phyloP scores from a whole-genome alignment of 805 yeast species.

The Teunomyces gatunensis region DNA sequence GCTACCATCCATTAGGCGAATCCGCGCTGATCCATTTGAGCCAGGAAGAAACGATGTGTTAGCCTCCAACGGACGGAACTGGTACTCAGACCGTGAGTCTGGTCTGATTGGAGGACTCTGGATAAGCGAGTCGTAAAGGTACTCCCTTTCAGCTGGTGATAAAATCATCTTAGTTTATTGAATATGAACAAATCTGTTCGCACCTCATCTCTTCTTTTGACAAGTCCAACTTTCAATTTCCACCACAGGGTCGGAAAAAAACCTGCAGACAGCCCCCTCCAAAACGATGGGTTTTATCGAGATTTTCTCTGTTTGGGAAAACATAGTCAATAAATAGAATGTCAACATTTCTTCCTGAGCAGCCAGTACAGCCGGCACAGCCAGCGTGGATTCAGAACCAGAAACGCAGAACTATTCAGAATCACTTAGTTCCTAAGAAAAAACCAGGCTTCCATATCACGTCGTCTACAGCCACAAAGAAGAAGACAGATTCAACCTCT shows the following conservation, averaged over 20 bases:
- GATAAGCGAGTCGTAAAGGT: conserved; percentile 68
- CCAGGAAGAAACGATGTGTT: conserved; percentile 76
- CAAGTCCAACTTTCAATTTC: neutral
- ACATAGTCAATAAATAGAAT: neutral
- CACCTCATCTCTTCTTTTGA: conserved; percentile 1
- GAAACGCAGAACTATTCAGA: conserved; percentile 37
- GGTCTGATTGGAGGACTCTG: conserved; percentile 69
- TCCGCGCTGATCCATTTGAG: conserved; percentile 90
- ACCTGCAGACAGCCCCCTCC: too few species aligned
- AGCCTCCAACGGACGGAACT: conserved; percentile 85
- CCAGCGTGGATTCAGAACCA: conserved; percentile 40
- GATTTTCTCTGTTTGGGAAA: neutral
- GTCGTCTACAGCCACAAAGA: conserved; percentile 14
- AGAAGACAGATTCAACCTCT: conserved; percentile 7
- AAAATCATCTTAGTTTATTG: conserved; percentile 47
- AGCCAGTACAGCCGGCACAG: conserved; percentile 9
- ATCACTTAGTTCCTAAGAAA: conserved; percentile 40
- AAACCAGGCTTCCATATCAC: conserved; percentile 39
- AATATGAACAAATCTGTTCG: neutral
- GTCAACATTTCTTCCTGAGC: conserved; percentile 2
- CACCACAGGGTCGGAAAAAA: neutral
- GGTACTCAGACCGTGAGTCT: conserved; percentile 73
- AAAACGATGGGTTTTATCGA: neutral
- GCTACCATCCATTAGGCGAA: conserved; percentile 83
- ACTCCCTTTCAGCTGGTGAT: conserved; percentile 75